Evolutionary conservation across 2,329 filamentous ascomycete genomes (phyloP).

Genomic region (Drechslerella coelobrocha): DNA sequence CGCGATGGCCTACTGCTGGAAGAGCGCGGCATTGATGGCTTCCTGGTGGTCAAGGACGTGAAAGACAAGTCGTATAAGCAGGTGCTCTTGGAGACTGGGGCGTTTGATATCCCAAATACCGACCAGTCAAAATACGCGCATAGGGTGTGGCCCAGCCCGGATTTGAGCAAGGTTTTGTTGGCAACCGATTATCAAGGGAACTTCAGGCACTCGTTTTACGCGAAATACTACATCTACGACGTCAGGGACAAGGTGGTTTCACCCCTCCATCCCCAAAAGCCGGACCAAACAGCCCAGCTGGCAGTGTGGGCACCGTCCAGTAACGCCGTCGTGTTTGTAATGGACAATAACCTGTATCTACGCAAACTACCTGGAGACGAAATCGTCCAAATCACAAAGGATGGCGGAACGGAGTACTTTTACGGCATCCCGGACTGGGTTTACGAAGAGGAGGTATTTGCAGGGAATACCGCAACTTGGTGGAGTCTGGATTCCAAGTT

Average conservation of each 20-base stretch:
- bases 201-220: constrained; percentile 89
- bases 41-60: constrained; percentile 86
- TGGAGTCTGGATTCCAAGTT: constrained; percentile 91
- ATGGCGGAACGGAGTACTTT: constrained; percentile 87
- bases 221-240: constrained; percentile 88
- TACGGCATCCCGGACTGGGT: constrained; percentile 99
- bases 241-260: constrained; percentile 79
- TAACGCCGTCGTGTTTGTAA: constrained; percentile 85
- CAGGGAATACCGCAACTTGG: constrained; percentile 84
- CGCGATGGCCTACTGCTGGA: constrained; percentile 88
- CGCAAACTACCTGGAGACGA: constrained; percentile 69
- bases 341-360: constrained; percentile 87
- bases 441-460: constrained; percentile 85
- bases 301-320: constrained; percentile 89
- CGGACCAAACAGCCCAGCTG: constrained; percentile 74
- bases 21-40: constrained; percentile 67
- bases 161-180: constrained; percentile 87
- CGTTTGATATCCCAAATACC: constrained; percentile 64
- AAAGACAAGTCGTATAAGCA: constrained; percentile 67
- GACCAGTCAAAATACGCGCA: constrained; percentile 65
- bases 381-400: constrained; percentile 77
- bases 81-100: constrained; percentile 72
- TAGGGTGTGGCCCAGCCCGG: constrained; percentile 75
- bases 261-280: constrained; percentile 74
- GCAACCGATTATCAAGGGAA: constrained; percentile 73